phyloP scores from a whole-genome alignment of 2,329 filamentous ascomycete species.

The Xylariaceae sp. region DNA sequence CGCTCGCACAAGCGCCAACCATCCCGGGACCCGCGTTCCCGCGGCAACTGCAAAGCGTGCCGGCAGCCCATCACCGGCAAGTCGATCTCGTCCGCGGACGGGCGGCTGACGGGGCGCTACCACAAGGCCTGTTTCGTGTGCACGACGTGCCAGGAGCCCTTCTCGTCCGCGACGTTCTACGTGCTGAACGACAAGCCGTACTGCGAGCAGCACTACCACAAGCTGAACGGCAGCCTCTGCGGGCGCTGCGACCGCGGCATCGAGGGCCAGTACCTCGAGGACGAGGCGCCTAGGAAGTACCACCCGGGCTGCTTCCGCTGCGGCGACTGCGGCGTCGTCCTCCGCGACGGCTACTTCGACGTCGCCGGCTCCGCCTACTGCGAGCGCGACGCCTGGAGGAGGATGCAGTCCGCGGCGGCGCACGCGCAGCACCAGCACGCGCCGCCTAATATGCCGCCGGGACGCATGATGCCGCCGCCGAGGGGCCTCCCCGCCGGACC shows the following conservation, averaged over 20 bases:
- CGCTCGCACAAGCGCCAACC: conserved; percentile 44
- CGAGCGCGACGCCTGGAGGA: conserved; percentile 77
- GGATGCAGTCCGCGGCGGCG: conserved; percentile 49
- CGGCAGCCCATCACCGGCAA: conserved; percentile 79
- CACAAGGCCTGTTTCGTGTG: conserved; percentile 96
- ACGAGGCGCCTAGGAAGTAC: conserved; percentile 75
- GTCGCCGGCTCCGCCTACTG: conserved; percentile 80
- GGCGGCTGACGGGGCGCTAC: conserved; percentile 87
- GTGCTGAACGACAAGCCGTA: conserved; percentile 86
- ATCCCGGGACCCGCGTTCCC: conserved; percentile 49
- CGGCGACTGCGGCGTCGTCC: conserved; percentile 70
- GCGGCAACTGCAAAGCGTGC: conserved; percentile 85
- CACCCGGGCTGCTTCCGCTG: conserved; percentile 88
- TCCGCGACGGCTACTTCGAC: conserved; percentile 89
- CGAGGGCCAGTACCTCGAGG: conserved; percentile 91
- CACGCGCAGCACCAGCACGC: conserved; percentile 34
- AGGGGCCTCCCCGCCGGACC: conserved; percentile 33
- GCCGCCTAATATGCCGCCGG: conserved; percentile 22
- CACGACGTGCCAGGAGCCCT: conserved; percentile 77
- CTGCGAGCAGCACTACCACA: conserved; percentile 90
- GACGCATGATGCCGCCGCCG: conserved; percentile 26
- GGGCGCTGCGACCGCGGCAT: conserved; percentile 80
- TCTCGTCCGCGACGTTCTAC: conserved; percentile 89
- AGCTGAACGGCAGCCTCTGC: conserved; percentile 86
- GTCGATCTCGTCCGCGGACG: conserved; percentile 91